Evolutionary conservation across 768 basidiomycete genomes (phyloP), one percentile per base, ranked within the genome.

Genomic region (Amanita molliuscula): DNA sequence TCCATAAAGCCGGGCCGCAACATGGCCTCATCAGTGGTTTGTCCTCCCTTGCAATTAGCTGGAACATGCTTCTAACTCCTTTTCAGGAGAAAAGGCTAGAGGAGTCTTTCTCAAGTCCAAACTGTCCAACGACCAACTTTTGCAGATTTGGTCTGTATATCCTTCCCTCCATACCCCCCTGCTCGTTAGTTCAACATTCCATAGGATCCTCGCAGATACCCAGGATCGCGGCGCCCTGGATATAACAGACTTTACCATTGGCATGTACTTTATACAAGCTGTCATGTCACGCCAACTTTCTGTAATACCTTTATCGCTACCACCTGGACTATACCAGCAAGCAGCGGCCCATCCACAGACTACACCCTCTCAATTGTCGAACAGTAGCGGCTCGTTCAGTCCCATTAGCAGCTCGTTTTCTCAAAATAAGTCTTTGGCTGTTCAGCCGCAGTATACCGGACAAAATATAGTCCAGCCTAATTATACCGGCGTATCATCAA

Each of bases 201-300:
- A 3, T 58, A 96, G 93, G 94, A 84, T 76, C 55, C 77, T 99
- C 34, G 87, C 94, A n/a, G 96, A 99, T 65, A 94, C 93, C 3
- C 88, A 94, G 65, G 79, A 87, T 56, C 78, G 96, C 53, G 95
- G 96, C 46, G 71, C 76, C 10, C 81, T 99, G 53, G 96, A 99
- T 63, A 70, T 81, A 13, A 75, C 84, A 40, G 96, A 99, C 66
- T 99, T 99, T 62, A 84, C 87, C 53, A 81, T 99, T 59, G 96
- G 85, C 35, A 94, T 96, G 93, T 91, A 90, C 65, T 79, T 97
- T 61, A 93, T 98, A 55, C 93, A 97, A 66, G 84, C 79, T n/a
- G 70, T 78, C 34, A 96, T 97, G 93, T 80, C 84, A 47, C 78
- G 78, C 49, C 77, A 84, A 54, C 68, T 90, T 49, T 70, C 81